Percentiles rank a stretch among this genome's conserved stretches.
Conservation (phyloP, 352 stramenopile genomes). For the Phytophthora vignae region DNA sequence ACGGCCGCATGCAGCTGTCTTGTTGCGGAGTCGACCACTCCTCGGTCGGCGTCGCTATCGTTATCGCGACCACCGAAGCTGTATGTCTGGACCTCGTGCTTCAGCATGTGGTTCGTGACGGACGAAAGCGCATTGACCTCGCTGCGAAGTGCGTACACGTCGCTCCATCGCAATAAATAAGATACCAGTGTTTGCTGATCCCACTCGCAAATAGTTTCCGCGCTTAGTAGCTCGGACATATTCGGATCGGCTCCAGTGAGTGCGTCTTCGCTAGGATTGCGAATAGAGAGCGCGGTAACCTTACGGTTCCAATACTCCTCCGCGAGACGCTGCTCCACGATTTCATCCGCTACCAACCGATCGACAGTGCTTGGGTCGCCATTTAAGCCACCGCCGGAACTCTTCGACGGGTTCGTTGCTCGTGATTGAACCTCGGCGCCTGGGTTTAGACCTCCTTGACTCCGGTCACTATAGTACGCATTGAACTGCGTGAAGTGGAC, state of each 20-base stretch:
- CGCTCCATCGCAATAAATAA: conserved; percentile 58
- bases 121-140: conserved; percentile 44
- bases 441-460: conserved; percentile 36
- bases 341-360: conserved; percentile 27
- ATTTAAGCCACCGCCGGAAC: background rate
- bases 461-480: conserved; percentile 74
- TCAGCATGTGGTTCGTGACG: conserved; percentile 49
- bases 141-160: conserved; percentile 48
- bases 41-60: background rate
- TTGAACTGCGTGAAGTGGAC: conserved; percentile 77
- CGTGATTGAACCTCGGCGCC: conserved; percentile 12
- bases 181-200: conserved; percentile 32
- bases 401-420: background rate
- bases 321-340: conserved; percentile 40
- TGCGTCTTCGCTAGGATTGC: conserved; percentile 19
- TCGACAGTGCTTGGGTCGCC: conserved; percentile 11
- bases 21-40: conserved; percentile 20
- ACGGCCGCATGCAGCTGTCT: conserved; percentile 39
- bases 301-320: conserved; percentile 59
- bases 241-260: conserved; percentile 1
- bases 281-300: conserved; percentile 28
- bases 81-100: conserved; percentile 39
- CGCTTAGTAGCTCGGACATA: conserved; percentile 16
- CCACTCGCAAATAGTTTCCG: conserved; percentile 47
- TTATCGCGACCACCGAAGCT: background rate